Conservation (phyloP, 1,139 yeast species). For the Eremothecium coryli region DNA sequence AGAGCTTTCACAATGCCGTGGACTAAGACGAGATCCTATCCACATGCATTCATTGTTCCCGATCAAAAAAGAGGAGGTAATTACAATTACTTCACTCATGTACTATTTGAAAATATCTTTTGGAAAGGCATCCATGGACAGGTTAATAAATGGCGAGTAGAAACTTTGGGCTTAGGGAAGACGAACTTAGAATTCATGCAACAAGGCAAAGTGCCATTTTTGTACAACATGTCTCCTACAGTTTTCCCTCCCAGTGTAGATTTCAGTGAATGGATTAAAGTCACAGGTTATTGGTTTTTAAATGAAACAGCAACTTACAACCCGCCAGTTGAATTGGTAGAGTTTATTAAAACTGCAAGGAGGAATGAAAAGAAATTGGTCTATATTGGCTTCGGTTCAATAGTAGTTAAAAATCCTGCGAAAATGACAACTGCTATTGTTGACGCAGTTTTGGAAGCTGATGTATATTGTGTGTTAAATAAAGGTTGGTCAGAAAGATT, state of each 20-base stretch:
- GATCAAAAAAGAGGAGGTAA: slow-evolving; percentile 90
- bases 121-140: slow-evolving; percentile 93
- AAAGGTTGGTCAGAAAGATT: slow-evolving; percentile 93
- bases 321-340: slow-evolving; percentile 53
- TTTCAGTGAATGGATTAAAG: slow-evolving; percentile 87
- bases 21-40: slow-evolving; percentile 92
- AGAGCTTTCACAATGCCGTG: slow-evolving; percentile 98
- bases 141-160: slow-evolving; percentile 78
- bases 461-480: slow-evolving; percentile 75
- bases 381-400: slow-evolving; percentile 92
- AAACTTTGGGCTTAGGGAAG: slow-evolving; percentile 51
- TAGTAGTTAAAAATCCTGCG: slow-evolving; percentile 76
- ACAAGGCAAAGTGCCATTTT: slow-evolving; percentile 74
- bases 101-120: slow-evolving; percentile 81
- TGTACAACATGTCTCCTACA: slow-evolving; percentile 80
- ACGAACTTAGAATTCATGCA: slow-evolving; percentile 65
- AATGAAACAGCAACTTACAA: slow-evolving; percentile 55
- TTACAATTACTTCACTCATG: slow-evolving; percentile 84
- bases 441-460: slow-evolving; percentile 69
- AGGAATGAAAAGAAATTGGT: slow-evolving; percentile 59
- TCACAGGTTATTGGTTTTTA: slow-evolving; percentile 93
- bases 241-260: slow-evolving; percentile 90
- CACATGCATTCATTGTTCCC: slow-evolving; percentile 93
- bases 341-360: slow-evolving; percentile 58
- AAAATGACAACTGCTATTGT: slow-evolving; percentile 70